Evolutionary conservation across 1,284 basidiomycete genomes (phyloP).

Genomic region (Pseudozyma sp.): DNA sequence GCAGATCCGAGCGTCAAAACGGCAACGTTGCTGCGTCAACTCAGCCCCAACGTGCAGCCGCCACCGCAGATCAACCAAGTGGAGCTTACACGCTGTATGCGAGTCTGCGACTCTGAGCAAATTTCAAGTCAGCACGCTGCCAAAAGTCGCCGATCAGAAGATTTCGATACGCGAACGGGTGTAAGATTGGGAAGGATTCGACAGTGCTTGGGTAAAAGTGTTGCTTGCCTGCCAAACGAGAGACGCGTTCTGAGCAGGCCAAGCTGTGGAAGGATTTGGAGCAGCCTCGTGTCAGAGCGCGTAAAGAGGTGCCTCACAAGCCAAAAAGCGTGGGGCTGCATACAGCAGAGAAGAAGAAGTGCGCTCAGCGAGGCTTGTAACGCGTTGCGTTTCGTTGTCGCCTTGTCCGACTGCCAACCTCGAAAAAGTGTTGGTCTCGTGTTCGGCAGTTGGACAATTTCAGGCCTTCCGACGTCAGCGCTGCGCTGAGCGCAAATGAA

Average conservation of each 20-base stretch:
- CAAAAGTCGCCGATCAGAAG: slow-evolving; percentile 9
- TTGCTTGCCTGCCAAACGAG: neutral
- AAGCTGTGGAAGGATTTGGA: no score
- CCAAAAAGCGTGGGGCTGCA: no score
- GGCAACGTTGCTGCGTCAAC: neutral
- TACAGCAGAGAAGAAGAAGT: no score
- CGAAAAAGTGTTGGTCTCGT: slow-evolving; percentile 31
- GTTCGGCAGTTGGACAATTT: no score
- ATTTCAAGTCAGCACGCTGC: slow-evolving; percentile 32
- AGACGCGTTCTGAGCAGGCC: slow-evolving; percentile 1
- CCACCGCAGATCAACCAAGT: slow-evolving; percentile 6
- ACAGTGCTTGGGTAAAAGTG: neutral
- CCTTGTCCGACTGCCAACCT: neutral
- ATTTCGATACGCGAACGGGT: neutral
- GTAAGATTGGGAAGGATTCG: slow-evolving; percentile 1
- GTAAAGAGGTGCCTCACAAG: slow-evolving; percentile 11
- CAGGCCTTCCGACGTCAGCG: no score
- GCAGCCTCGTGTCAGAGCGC: neutral
- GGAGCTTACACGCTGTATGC: slow-evolving; percentile 4
- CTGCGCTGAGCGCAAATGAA: neutral
- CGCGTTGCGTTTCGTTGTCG: neutral
- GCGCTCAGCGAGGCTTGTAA: neutral
- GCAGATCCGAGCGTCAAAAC: slow-evolving; percentile 2
- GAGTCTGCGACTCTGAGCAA: neutral
- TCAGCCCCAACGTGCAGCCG: slow-evolving; percentile 22